Percentiles rank a stretch among this genome's conserved stretches.
phyloP scores from a whole-genome alignment of 371 early-diverging fungal genomes.

The Choanephora cucurbitarum region DNA sequence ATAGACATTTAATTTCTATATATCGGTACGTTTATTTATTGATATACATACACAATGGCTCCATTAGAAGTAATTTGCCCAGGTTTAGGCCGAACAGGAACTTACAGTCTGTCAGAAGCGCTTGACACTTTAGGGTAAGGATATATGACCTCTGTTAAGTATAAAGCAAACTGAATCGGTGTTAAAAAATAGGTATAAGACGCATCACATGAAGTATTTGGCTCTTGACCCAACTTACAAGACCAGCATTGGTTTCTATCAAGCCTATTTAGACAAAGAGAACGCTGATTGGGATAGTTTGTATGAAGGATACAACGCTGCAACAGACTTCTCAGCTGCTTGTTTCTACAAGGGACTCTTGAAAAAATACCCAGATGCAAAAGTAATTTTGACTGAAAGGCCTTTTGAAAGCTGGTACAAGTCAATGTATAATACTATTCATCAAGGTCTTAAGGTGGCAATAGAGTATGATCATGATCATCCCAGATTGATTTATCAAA shows the following conservation, averaged over 20 bases:
- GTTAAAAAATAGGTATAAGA: slow-evolving; percentile 5
- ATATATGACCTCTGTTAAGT: too few species aligned
- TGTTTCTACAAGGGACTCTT: slow-evolving; percentile 16
- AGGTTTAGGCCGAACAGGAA: slow-evolving; percentile 14
- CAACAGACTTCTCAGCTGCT: slow-evolving; percentile 20
- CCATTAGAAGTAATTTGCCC: too few species aligned
- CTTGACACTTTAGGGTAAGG: slow-evolving; percentile 29
- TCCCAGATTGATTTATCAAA: slow-evolving; percentile 4
- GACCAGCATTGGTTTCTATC: slow-evolving; percentile 5
- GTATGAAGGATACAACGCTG: slow-evolving; percentile 21
- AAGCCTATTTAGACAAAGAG: slow-evolving; percentile 19
- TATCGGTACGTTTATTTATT: too few species aligned
- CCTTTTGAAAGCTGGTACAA: slow-evolving; percentile 26
- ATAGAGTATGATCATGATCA: neutral
- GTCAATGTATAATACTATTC: slow-evolving; percentile 16
- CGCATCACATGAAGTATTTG: slow-evolving; percentile 9
- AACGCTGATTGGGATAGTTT: slow-evolving; percentile 17
- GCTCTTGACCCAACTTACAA: slow-evolving; percentile 9
- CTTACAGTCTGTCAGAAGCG: slow-evolving; percentile 28
- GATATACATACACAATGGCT: too few species aligned
- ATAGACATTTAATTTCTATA: too few species aligned
- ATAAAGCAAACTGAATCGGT: too few species aligned
- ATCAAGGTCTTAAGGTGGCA: neutral
- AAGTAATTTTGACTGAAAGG: slow-evolving; percentile 24
- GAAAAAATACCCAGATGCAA: slow-evolving; percentile 28